Base-by-base conservation (phyloP, 257 asterid species). In the Penstemon newberryi region DNA sequence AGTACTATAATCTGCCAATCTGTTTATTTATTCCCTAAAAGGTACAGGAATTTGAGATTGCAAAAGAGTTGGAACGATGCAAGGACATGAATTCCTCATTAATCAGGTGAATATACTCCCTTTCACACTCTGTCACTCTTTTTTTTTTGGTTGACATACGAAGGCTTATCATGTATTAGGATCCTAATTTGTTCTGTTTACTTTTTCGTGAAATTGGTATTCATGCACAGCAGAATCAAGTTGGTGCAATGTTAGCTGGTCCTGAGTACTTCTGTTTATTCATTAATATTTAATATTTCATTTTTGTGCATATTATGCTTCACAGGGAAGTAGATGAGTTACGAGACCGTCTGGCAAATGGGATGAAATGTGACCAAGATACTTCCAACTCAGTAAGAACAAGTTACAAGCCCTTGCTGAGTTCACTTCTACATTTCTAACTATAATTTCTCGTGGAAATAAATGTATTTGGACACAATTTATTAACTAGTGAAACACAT, bases 281-380 rank as follows among this genome's bases (percentile, higher is more conserved):
- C 37, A 8, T 40, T 11, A 18, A 25, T 56, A 41, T 5, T 61
- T 40, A 15, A 15, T 15, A 15, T 15, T 15, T 15, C 18, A 54
- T 56, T 73, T 11, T 55, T 51, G 5, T 60, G 41, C 61, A 57
- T 37, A n/a, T 62, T 53, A 13, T 72, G 56, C 33, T 70, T 66
- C 76, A 67, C 75, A 85, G 89, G 77, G 84, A 80, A 70, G 76
- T 78, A 67, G 86, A 79, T 73, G 83, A 78, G 66, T 67, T 83
- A 71, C 85, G 80, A 61, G 65, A 60, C 36, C 75, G 65, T 63
- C 61, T 87, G 70, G 72, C 60, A 56, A 75, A 76, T 59, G 74
- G 79, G 61, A 66, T 75, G 77, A 72, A 62, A 61, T 72, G 73
- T 72, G 75, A 76, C 75, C 88, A 71, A 69, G 70, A 74, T 63